Evolutionary conservation across 345 rosid species (phyloP).

Genomic region (Syzygium jambos): DNA sequence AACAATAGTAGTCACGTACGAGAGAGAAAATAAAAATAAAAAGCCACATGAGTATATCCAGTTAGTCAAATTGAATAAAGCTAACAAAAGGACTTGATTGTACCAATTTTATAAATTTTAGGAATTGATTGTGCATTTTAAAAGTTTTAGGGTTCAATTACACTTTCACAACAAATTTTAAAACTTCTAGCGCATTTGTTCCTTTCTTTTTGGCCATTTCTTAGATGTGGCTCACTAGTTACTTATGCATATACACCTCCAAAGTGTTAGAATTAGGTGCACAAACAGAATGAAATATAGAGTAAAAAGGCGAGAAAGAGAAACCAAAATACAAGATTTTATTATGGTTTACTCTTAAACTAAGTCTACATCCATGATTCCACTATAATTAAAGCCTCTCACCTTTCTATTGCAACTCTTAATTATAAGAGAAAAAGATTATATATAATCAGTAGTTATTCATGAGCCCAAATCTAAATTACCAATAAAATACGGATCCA

Average conservation of each 20-base stretch:
- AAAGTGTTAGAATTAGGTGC: no score
- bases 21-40: neutral
- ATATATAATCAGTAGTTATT: no score
- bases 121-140: neutral
- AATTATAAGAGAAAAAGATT: no score
- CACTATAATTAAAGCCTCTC: no score
- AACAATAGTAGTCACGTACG: neutral
- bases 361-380: no score
- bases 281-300: no score
- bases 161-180: neutral
- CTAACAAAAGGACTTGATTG: accelerated
- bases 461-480: no score
- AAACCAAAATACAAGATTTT: no score
- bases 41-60: neutral
- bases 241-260: neutral
- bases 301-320: no score
- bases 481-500: no score
- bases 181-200: neutral
- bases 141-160: neutral
- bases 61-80: neutral
- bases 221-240: neutral
- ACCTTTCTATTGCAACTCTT: no score
- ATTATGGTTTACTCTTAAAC: no score
- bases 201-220: neutral
- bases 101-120: neutral